Conservation (phyloP, 2,329 filamentous ascomycete genomes). For the Fusarium pilosicola region DNA sequence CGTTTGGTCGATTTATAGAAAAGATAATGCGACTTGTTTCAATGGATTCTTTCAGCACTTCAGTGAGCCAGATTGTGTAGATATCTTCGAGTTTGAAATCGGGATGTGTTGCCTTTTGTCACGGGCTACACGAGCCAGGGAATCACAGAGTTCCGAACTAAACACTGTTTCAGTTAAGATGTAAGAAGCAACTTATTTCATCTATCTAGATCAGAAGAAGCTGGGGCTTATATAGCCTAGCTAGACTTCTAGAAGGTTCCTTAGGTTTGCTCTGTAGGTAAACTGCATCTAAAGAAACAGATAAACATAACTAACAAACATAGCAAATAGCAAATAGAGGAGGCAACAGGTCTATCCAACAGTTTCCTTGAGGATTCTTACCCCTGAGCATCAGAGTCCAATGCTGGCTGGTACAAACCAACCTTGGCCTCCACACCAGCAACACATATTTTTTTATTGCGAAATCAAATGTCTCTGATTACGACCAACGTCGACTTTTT, state of each 20-base stretch:
- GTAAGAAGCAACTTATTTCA: neutral
- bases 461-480: neutral
- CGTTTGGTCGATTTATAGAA: slow-evolving; percentile 31
- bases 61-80: neutral
- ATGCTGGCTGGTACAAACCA: neutral
- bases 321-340: neutral
- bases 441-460: neutral
- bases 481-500: neutral
- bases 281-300: neutral
- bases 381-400: neutral
- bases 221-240: neutral
- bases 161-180: neutral
- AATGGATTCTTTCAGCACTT: neutral
- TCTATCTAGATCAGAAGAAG: neutral
- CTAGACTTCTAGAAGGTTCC: neutral
- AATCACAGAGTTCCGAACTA: neutral
- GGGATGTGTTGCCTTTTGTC: neutral
- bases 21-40: slow-evolving; percentile 14
- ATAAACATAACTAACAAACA: neutral
- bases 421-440: neutral
- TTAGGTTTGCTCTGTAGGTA: neutral
- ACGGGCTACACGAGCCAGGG: neutral
- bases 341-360: neutral
- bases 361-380: neutral
- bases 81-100: neutral